Evolutionary conservation across 768 basidiomycete species (phyloP).

Genomic region (Hygrocybe coccinea): DNA sequence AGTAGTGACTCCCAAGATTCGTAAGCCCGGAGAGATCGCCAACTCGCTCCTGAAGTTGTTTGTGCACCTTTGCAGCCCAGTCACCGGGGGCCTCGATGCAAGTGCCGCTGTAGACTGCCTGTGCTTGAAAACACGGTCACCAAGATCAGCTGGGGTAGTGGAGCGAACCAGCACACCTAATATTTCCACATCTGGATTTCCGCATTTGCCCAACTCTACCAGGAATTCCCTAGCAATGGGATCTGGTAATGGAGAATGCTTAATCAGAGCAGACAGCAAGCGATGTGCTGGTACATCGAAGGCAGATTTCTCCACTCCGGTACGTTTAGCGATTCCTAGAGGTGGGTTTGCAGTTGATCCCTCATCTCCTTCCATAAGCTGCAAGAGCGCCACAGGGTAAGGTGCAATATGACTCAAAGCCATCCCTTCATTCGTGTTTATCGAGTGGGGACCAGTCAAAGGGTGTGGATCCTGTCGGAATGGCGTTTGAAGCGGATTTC

Average conservation of each 20-base stretch:
- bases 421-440: no score
- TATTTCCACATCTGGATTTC: neutral
- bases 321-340: neutral
- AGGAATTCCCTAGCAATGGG: neutral
- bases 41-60: neutral
- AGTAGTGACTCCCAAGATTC: neutral
- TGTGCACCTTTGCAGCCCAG: neutral
- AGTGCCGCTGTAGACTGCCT: neutral
- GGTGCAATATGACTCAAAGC: neutral
- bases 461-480: no score
- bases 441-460: no score
- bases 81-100: neutral
- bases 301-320: neutral
- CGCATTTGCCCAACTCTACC: neutral
- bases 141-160: neutral
- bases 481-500: no score
- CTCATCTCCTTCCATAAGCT: neutral
- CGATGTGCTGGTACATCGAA: neutral
- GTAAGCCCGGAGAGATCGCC: neutral
- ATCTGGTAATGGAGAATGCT: neutral
- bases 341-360: neutral
- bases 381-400: neutral
- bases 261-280: neutral
- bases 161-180: neutral
- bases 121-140: slow-evolving; percentile 4